Evolutionary conservation across 1,284 basidiomycete species (phyloP), one percentile per base, ranked within the genome.

Genomic region (Singerocomus inundabilis): DNA sequence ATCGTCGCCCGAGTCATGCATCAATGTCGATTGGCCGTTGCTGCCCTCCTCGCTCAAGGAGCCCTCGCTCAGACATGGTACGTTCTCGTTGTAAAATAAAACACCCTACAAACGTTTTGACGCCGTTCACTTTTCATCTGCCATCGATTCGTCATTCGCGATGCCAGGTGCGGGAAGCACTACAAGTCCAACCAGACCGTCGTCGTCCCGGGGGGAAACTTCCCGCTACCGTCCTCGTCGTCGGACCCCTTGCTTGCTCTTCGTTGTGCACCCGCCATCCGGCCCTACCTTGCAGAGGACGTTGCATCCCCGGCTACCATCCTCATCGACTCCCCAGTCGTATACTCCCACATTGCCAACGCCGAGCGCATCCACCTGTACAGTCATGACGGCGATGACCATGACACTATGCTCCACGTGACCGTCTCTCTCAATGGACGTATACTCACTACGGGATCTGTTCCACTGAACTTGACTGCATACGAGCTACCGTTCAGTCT

Each of bases 41-140:
- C 44, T 16, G 18, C 30, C 24, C 24, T 58, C 41, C 26, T 63
- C 16, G 15, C 18, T 6, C 7, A 47, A 15, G 46, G 38, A 18
- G 52, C 38, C 25, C 42, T 55, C 16, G 69, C 68, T 29, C 65
- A 71, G 43, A 70, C 69, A 59, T 70, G 70, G 70, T 70, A 45
- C 13, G 55, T 4, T 26, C 2, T 34, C 21, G 16, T 28, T 5
- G 13, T n/a, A 24, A 31, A 16, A 26, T 12, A 4, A 11, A 1
- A 6, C 0, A 6, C 25, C 31, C 31, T n/a, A 39, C 16, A 4
- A 11, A 15, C 24, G 2, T n/a, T n/a, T 16, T 57, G 47, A 52
- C 33, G 18, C 2, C 12, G 18, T 12, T 31, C 7, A n/a, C n/a
- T n/a, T n/a, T n/a, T n/a, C n/a, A n/a, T n/a, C n/a, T n/a, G n/a